A percentile compares a stretch with the other conserved stretches of the same genome.
These are phyloP conservation scores for Graphilbum fragrans DNA, from an alignment of 2,329 filamentous ascomycete species.

Conservation along the genomic window DNA sequence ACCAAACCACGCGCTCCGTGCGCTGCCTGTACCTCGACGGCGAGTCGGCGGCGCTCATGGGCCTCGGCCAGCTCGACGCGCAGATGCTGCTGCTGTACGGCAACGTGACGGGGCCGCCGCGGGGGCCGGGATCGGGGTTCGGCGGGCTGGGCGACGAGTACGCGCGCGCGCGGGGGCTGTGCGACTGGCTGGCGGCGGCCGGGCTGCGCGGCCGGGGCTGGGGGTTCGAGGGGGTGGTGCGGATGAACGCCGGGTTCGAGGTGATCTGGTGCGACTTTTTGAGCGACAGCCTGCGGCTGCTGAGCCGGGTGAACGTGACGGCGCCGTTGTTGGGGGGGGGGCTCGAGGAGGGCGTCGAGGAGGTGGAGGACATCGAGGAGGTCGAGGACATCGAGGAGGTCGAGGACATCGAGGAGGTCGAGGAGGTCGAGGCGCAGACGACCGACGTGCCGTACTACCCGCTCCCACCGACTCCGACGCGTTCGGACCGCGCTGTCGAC, in stretches of 20 bases:
- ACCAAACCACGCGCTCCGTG: conserved; percentile 29
- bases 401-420: conserved; percentile 1
- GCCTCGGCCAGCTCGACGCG: conserved; percentile 29
- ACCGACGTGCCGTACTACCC: conserved; percentile 17
- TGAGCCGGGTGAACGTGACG: conserved; percentile 32
- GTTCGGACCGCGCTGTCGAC: conserved; percentile 20
- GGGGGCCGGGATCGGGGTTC: conserved; percentile 8
- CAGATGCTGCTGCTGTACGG: conserved; percentile 39
- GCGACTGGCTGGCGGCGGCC: conserved; percentile 27
- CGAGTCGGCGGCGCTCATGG: conserved; percentile 33
- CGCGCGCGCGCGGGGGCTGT: conserved; percentile 31
- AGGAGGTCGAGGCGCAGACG: not conserved
- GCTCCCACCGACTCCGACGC: conserved; percentile 23
- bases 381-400: conserved; percentile 5
- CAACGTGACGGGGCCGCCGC: conserved; percentile 24
- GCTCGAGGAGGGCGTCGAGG: conserved; percentile 5
- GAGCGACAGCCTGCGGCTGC: conserved; percentile 27
- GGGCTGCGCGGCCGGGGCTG: conserved; percentile 30
- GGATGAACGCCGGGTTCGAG: conserved; percentile 40
- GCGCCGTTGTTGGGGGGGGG: conserved; percentile 22
- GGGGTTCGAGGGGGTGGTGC: conserved; percentile 36
- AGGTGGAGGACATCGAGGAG: not conserved
- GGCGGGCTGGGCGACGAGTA: conserved; percentile 31
- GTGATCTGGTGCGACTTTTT: conserved; percentile 39
- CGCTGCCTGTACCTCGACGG: conserved; percentile 38